Conservation (phyloP, 305 asterid species). For the Plantago lanceolata region DNA sequence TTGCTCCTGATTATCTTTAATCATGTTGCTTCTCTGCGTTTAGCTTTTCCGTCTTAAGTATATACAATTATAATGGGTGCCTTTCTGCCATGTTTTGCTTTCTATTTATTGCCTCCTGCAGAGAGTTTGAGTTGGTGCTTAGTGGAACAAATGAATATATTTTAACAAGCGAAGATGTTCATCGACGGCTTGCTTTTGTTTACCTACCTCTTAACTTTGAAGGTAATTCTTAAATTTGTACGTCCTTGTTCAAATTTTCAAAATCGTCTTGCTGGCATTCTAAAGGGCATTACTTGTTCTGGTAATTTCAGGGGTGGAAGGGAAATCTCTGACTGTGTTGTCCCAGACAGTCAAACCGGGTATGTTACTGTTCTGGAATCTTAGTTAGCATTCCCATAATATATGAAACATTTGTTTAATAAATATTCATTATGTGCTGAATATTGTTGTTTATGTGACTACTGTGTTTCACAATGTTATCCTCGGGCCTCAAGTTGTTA, state of each 20-base stretch:
- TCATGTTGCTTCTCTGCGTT: slow-evolving; percentile 2
- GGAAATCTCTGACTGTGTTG: slow-evolving; percentile 61
- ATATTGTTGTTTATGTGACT: not conserved
- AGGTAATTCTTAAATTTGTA: slow-evolving; percentile 38
- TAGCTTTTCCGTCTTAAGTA: not conserved
- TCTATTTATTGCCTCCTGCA: slow-evolving; percentile 32
- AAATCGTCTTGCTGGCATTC: slow-evolving; percentile 10
- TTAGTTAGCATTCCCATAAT: slow-evolving; percentile 13
- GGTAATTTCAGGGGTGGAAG: slow-evolving; percentile 78
- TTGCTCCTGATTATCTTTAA: slow-evolving; percentile 12
- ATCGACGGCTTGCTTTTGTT: slow-evolving; percentile 60
- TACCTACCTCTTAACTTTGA: slow-evolving; percentile 88
- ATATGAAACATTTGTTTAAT: not conserved
- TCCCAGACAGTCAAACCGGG: slow-evolving; percentile 77
- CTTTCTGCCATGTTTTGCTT: slow-evolving; percentile 17
- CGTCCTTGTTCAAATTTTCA: slow-evolving; percentile 17
- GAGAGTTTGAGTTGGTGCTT: slow-evolving; percentile 58
- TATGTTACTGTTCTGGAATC: slow-evolving; percentile 25
- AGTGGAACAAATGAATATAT: slow-evolving; percentile 78
- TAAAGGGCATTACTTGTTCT: slow-evolving; percentile 14
- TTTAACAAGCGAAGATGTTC: slow-evolving; percentile 77
- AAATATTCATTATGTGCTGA: slow-evolving; percentile 3
- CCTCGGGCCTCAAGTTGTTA: not conserved
- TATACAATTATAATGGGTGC: not conserved
- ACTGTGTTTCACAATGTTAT: not conserved